Evolutionary conservation across 306 rosid species (phyloP).

Genomic region (Cucurbita ficifolia): DNA sequence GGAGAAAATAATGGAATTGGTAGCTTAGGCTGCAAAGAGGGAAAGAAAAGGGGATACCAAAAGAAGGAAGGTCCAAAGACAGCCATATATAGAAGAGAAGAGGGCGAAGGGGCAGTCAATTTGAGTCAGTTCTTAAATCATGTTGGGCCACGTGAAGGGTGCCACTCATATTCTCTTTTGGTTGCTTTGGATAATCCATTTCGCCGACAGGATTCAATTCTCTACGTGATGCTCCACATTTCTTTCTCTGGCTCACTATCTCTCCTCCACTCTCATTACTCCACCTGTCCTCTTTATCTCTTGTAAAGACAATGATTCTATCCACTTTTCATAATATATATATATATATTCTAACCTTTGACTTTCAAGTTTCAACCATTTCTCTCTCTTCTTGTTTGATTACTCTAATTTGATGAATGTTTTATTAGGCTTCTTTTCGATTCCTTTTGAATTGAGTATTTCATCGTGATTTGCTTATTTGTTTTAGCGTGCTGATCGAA

Average conservation of each 20-base stretch:
- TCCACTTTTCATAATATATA: background rate
- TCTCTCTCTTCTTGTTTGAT: background rate
- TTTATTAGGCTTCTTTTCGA: too few species aligned
- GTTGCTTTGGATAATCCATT: background rate
- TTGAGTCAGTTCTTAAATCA: constrained; percentile 5
- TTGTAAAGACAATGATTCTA: too few species aligned
- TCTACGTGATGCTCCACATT: background rate
- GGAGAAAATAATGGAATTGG: background rate
- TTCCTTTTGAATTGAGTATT: too few species aligned
- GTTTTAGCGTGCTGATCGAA: too few species aligned
- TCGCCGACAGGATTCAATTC: constrained; percentile 8
- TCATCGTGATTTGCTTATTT: too few species aligned
- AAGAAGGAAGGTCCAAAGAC: background rate
- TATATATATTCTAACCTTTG: background rate
- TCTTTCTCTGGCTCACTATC: background rate
- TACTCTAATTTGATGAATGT: background rate
- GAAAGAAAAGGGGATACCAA: background rate
- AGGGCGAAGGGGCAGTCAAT: background rate
- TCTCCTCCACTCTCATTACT: background rate
- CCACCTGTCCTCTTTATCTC: background rate
- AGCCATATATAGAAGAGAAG: background rate
- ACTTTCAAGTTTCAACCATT: background rate
- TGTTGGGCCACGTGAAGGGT: constrained; percentile 8
- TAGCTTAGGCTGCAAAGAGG: background rate
- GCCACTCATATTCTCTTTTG: background rate